phyloP scores from a whole-genome alignment of 208 protist genomes.

The Leishmania tarentolae region DNA sequence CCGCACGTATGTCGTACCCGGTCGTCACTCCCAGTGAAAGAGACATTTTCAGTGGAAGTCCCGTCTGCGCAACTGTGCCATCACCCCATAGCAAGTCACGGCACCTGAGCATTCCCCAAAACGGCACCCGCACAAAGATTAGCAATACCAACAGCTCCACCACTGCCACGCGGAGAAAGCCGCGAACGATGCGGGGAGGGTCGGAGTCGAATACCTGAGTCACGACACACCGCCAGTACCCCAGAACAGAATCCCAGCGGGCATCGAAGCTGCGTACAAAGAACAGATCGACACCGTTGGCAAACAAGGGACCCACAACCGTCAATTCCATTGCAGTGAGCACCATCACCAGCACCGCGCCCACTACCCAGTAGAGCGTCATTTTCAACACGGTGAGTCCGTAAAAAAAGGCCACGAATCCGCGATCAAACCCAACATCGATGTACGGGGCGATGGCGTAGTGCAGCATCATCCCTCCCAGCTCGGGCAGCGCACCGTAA shows the following conservation, averaged over 20 bases:
- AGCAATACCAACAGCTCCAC: slow-evolving; percentile 56
- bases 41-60: slow-evolving; percentile 16
- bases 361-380: slow-evolving; percentile 63
- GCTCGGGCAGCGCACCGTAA: slow-evolving; percentile 45
- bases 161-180: slow-evolving; percentile 47
- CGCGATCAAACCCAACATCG: slow-evolving; percentile 38
- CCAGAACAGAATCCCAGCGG: slow-evolving; percentile 41
- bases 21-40: neutral
- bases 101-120: slow-evolving; percentile 30
- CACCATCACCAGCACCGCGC: slow-evolving; percentile 46
- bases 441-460: slow-evolving; percentile 62
- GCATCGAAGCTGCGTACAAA: slow-evolving; percentile 73
- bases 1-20: slow-evolving; percentile 4
- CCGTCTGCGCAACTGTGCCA: neutral
- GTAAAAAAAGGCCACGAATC: slow-evolving; percentile 28
- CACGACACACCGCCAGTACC: slow-evolving; percentile 66
- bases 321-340: slow-evolving; percentile 57
- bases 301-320: slow-evolving; percentile 68
- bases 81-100: slow-evolving; percentile 31
- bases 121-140: slow-evolving; percentile 57
- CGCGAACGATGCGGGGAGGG: slow-evolving; percentile 44
- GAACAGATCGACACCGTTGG: slow-evolving; percentile 81
- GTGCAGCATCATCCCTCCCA: slow-evolving; percentile 61
- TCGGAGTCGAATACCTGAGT: slow-evolving; percentile 68
- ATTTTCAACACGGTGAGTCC: slow-evolving; percentile 44